phyloP scores from a whole-genome alignment of 192 early-diverging fungal genomes.

The Mortierella antarctica region DNA sequence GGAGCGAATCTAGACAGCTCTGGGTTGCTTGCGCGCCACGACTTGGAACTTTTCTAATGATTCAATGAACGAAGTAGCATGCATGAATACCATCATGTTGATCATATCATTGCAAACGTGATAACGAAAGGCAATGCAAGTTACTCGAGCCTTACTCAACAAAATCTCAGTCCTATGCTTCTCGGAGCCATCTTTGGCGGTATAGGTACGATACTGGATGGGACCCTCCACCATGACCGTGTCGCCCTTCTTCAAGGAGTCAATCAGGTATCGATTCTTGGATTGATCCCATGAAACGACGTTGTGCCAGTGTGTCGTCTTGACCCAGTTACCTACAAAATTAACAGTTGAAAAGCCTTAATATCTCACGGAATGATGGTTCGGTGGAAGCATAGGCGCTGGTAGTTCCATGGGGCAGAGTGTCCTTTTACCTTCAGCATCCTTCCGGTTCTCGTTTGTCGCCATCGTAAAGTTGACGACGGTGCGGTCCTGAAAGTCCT shows the following conservation, averaged over 20 bases:
- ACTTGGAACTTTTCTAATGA: too few species aligned
- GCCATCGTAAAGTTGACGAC: conserved; percentile 70
- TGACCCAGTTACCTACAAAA: conserved; percentile 66
- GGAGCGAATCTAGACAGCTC: too few species aligned
- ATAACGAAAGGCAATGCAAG: too few species aligned
- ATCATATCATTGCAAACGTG: too few species aligned
- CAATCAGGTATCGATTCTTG: conserved; percentile 46
- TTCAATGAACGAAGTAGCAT: too few species aligned
- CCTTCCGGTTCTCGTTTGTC: conserved; percentile 68
- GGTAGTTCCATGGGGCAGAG: not conserved
- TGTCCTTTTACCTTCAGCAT: conserved; percentile 58
- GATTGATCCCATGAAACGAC: conserved; percentile 59
- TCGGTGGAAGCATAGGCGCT: too few species aligned
- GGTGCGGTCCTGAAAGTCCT: conserved; percentile 54
- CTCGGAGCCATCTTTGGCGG: conserved; percentile 70
- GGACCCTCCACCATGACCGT: conserved; percentile 74
- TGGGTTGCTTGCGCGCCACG: too few species aligned
- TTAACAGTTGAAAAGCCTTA: not conserved
- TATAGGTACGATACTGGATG: conserved; percentile 71
- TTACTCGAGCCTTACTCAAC: conserved; percentile 43
- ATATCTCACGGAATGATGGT: not conserved
- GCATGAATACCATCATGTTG: too few species aligned
- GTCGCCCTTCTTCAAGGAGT: conserved; percentile 70
- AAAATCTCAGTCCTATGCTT: conserved; percentile 62
- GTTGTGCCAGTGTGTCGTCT: conserved; percentile 78